phyloP scores from a whole-genome alignment of 169 alveolate genomes.

The Toxoplasma gondii region DNA sequence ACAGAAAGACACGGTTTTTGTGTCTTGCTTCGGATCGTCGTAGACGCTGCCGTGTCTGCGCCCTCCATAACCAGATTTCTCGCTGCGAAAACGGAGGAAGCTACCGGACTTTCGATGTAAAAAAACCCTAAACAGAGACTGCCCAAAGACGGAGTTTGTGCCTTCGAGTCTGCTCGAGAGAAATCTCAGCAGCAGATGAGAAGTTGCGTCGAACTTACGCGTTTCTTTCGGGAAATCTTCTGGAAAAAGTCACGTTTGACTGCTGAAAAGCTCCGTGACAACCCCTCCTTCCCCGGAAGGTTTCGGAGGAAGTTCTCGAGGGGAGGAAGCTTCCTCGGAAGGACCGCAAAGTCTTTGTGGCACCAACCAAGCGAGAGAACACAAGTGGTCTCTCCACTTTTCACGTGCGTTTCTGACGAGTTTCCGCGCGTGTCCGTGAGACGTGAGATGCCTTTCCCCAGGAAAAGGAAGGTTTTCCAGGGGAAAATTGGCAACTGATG shows the following conservation, averaged over 20 bases:
- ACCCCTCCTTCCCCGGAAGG: background rate
- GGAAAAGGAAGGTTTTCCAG: background rate
- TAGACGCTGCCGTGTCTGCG: too few relatives aligned
- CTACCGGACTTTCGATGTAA: background rate
- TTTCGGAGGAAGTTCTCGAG: background rate
- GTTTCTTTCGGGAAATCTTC: background rate
- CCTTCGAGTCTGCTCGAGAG: background rate
- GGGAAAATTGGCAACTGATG: background rate
- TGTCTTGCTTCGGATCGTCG: too few relatives aligned
- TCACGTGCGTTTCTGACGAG: background rate
- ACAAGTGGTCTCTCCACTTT: background rate
- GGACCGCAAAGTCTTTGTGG: background rate
- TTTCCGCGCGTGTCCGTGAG: background rate
- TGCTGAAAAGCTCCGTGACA: slow-evolving; percentile 10
- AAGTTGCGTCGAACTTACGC: background rate
- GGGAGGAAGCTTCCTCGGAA: background rate
- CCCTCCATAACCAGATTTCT: background rate
- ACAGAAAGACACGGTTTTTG: too few relatives aligned
- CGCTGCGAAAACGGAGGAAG: background rate
- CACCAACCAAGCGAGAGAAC: background rate
- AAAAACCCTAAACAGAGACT: background rate
- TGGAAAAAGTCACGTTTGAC: background rate
- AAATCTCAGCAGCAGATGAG: background rate
- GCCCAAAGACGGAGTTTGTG: background rate
- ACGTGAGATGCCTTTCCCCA: background rate